Evolutionary conservation across 208 protist species (phyloP).

Genomic region (Angomonas ambiguus): DNA sequence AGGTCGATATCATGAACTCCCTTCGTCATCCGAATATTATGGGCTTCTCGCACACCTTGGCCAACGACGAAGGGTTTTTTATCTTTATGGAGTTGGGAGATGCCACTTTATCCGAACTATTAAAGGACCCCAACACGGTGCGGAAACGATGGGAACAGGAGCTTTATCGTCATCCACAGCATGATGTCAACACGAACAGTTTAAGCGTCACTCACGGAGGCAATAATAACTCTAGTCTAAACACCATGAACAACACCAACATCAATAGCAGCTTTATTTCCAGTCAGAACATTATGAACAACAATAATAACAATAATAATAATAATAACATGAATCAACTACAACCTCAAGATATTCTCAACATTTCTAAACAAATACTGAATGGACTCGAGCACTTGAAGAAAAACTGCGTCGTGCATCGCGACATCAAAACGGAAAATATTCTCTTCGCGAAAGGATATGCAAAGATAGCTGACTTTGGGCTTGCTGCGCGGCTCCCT

Average conservation of each 20-base stretch:
- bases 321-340: conserved; percentile 4
- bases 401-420: conserved; percentile 64
- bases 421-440: conserved; percentile 83
- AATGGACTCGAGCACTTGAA: conserved; percentile 66
- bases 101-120: conserved; percentile 33
- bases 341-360: conserved; percentile 36
- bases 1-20: conserved; percentile 69
- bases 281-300: background rate
- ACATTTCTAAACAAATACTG: conserved; percentile 73
- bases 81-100: conserved; percentile 88
- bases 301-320: background rate
- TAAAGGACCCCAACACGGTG: conserved; percentile 22
- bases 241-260: background rate
- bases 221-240: background rate
- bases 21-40: conserved; percentile 79
- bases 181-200: conserved; percentile 6
- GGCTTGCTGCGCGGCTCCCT: conserved; percentile 30
- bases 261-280: background rate
- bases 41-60: conserved; percentile 57
- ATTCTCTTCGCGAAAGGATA: conserved; percentile 68
- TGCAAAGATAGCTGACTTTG: conserved; percentile 82
- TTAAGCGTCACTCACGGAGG: background rate
- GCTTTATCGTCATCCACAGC: background rate
- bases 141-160: conserved; percentile 8
- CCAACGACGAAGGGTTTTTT: conserved; percentile 57